Evolutionary conservation across 805 yeast species (phyloP).

Genomic region (Blastobotrys robertii): DNA sequence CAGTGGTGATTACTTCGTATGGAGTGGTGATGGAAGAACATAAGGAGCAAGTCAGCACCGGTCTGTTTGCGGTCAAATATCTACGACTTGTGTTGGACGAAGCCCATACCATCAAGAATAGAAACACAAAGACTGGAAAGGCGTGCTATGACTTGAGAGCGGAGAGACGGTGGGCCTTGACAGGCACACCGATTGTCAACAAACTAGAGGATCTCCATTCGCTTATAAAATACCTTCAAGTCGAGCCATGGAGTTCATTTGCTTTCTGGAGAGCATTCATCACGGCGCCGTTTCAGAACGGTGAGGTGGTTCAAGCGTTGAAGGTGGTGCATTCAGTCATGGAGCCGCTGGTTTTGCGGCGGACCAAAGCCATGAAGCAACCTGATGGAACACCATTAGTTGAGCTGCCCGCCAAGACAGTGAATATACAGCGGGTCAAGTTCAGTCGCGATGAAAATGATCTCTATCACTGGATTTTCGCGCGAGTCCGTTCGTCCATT

Average conservation of each 20-base stretch:
- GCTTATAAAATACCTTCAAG: slow-evolving; percentile 55
- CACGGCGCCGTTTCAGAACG: slow-evolving; percentile 72
- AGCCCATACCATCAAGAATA: slow-evolving; percentile 80
- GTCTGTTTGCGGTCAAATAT: slow-evolving; percentile 63
- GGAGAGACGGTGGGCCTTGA: slow-evolving; percentile 69
- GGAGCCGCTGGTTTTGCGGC: slow-evolving; percentile 70
- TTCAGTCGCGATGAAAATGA: slow-evolving; percentile 57
- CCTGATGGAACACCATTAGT: slow-evolving; percentile 66
- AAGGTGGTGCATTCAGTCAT: slow-evolving; percentile 77
- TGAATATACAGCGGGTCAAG: slow-evolving; percentile 54
- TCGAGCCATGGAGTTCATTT: slow-evolving; percentile 87
- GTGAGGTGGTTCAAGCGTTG: slow-evolving; percentile 60
- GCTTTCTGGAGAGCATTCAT: slow-evolving; percentile 83
- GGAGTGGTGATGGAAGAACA: slow-evolving; percentile 80
- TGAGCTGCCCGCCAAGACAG: slow-evolving; percentile 64
- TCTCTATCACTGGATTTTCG: slow-evolving; percentile 59
- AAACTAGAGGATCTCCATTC: slow-evolving; percentile 80
- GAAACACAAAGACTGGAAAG: slow-evolving; percentile 67
- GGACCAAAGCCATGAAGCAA: slow-evolving; percentile 80
- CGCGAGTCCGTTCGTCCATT: slow-evolving; percentile 45
- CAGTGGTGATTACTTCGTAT: slow-evolving; percentile 72
- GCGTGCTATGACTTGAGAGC: slow-evolving; percentile 61
- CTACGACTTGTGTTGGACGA: slow-evolving; percentile 78
- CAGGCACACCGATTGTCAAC: slow-evolving; percentile 91
- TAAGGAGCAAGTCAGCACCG: slow-evolving; percentile 29